Percentiles rank a stretch among this genome's conserved stretches.
These are phyloP conservation scores for Aspergillus incahuasiensis DNA, from an alignment of 495 filamentous ascomycete genomes.

Conservation along the genomic window DNA sequence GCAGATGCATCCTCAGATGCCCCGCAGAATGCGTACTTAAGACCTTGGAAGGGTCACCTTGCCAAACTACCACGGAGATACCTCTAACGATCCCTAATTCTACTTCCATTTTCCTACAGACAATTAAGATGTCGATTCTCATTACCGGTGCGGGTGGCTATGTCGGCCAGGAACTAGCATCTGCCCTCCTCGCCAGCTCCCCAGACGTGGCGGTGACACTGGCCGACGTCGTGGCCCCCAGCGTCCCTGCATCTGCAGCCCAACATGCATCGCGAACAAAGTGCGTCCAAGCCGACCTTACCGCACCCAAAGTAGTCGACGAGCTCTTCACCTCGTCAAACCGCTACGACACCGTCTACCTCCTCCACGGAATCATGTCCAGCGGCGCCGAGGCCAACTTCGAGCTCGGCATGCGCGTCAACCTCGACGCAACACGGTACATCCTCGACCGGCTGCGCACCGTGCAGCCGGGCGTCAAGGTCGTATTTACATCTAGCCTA, in stretches of 20 bases:
- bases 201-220: constrained; percentile 54
- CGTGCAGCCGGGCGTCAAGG: constrained; percentile 55
- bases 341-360: constrained; percentile 60
- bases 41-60: background rate
- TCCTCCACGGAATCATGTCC: constrained; percentile 87
- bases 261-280: constrained; percentile 41
- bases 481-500: constrained; percentile 54
- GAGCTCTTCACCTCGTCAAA: constrained; percentile 39
- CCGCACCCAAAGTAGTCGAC: constrained; percentile 51
- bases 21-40: background rate
- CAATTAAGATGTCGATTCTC: constrained; percentile 54
- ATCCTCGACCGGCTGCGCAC: constrained; percentile 58
- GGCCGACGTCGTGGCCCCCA: constrained; percentile 59
- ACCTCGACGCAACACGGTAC: constrained; percentile 64
- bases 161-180: constrained; percentile 62
- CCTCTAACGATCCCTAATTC: background rate
- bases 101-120: background rate
- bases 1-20: background rate
- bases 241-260: constrained; percentile 43
- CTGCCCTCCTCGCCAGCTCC: constrained; percentile 52
- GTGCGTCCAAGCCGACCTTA: constrained; percentile 60
- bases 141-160: constrained; percentile 71
- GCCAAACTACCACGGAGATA: background rate
- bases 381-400: constrained; percentile 70
- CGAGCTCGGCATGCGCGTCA: constrained; percentile 67